Conservation (phyloP, 768 basidiomycete species). For the Kwoniella europaea region DNA sequence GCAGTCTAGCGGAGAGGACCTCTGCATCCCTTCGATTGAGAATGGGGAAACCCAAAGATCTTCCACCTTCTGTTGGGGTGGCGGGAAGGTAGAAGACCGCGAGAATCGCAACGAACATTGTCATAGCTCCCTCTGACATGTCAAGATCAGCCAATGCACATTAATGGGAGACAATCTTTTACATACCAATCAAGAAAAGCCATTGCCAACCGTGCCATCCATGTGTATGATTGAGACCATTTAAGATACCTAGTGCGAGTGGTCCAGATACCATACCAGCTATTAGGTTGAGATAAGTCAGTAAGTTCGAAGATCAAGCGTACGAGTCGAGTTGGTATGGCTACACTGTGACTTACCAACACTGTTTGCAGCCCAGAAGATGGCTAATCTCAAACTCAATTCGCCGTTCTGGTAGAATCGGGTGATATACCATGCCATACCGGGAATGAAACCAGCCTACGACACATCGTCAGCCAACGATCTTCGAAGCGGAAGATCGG, state of each 20-base stretch:
- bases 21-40: constrained; percentile 19
- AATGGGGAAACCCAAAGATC: constrained; percentile 13
- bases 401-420: constrained; percentile 49
- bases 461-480: not conserved
- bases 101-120: constrained; percentile 26
- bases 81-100: constrained; percentile 28
- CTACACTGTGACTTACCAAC: not conserved
- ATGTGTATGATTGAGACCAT: constrained; percentile 16
- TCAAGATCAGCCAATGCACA: not conserved
- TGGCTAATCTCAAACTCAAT: constrained; percentile 26
- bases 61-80: constrained; percentile 23
- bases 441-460: constrained; percentile 51
- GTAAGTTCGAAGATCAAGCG: not conserved
- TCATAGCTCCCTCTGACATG: constrained; percentile 25
- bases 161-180: not conserved
- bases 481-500: not conserved
- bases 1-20: constrained; percentile 20
- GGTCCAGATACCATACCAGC: constrained; percentile 31
- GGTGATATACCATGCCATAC: constrained; percentile 38
- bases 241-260: constrained; percentile 28
- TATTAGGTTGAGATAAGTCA: not conserved
- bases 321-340: not conserved
- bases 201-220: constrained; percentile 35
- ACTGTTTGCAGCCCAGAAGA: constrained; percentile 32
- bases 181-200: constrained; percentile 29